phyloP scores from a whole-genome alignment of 2,329 filamentous ascomycete genomes.

The Sarocladium strictum region DNA sequence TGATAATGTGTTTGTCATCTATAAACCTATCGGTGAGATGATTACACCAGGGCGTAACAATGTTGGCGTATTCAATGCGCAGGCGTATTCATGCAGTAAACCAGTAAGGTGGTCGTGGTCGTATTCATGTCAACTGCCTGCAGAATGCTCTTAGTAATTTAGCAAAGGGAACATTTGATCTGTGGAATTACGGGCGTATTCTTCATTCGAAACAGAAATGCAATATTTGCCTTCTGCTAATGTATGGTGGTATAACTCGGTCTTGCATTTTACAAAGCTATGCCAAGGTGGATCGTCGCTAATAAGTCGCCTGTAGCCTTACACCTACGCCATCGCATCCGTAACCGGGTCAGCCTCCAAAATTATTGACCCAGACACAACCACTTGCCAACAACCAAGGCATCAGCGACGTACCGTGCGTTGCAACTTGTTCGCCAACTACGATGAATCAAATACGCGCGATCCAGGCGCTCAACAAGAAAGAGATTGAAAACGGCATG shows the following conservation, averaged over 20 bases:
- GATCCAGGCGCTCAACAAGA: slow-evolving; percentile 88
- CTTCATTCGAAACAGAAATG: no score
- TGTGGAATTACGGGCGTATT: no score
- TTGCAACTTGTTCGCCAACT: not conserved
- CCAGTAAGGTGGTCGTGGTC: no score
- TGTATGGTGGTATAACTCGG: no score
- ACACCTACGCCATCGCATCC: not conserved
- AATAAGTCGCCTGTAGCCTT: not conserved
- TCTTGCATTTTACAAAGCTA: no score
- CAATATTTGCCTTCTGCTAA: no score
- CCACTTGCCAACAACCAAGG: not conserved
- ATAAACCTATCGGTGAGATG: no score
- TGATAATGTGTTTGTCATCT: no score
- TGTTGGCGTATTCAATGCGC: not conserved
- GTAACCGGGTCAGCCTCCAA: not conserved
- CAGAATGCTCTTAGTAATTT: no score
- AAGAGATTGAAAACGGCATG: slow-evolving; percentile 85
- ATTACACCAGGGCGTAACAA: no score
- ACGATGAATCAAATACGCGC: slow-evolving; percentile 90
- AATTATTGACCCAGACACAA: not conserved
- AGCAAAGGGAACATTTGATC: no score
- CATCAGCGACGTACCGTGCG: not conserved
- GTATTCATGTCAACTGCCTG: no score
- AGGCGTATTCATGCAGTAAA: not conserved
- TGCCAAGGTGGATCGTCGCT: not conserved